These are phyloP conservation scores for Colletotrichum sublineola DNA, from an alignment of 2,329 filamentous ascomycete genomes.

Conservation along the genomic window DNA sequence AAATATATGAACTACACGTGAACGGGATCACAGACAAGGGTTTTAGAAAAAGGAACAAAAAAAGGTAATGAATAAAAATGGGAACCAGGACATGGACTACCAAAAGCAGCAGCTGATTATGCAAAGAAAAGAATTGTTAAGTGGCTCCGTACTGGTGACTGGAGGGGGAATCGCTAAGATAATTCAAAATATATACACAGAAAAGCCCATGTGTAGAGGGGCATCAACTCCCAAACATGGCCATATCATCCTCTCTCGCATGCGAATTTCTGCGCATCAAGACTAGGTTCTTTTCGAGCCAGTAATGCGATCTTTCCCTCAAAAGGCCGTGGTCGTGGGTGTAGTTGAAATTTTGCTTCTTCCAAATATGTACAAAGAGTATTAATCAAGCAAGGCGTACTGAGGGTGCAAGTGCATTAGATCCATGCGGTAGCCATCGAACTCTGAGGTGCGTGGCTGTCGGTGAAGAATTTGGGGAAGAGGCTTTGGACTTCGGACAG, in stretches of 20 bases:
- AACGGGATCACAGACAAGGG: not conserved
- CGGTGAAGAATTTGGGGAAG: slow-evolving; percentile 71
- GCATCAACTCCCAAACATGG: slow-evolving; percentile 9
- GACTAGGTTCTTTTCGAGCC: slow-evolving; percentile 1
- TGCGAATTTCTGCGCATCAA: slow-evolving; percentile 6
- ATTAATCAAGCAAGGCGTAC: slow-evolving; percentile 2
- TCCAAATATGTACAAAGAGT: slow-evolving; percentile 43
- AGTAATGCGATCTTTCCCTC: slow-evolving; percentile 7
- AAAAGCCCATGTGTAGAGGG: slow-evolving; percentile 32
- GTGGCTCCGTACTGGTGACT: slow-evolving; percentile 14
- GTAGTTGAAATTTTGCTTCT: slow-evolving; percentile 23
- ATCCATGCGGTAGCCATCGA: slow-evolving; percentile 63
- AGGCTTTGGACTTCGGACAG: slow-evolving; percentile 82
- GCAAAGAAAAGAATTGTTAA: slow-evolving; percentile 20
- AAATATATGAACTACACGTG: not conserved
- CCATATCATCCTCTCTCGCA: slow-evolving; percentile 5
- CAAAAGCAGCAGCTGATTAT: not conserved
- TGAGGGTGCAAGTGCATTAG: slow-evolving; percentile 46
- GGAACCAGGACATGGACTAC: not conserved
- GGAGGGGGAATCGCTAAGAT: slow-evolving; percentile 27
- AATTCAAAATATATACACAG: slow-evolving; percentile 42
- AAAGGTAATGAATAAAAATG: too few relatives aligned
- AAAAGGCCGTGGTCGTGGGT: slow-evolving; percentile 20
- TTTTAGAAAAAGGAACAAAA: not conserved
- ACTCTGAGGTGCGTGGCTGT: slow-evolving; percentile 43